Evolutionary conservation across 352 stramenopile genomes (phyloP), one percentile per base, ranked within the genome.

Genomic region (Plasmopara muralis): DNA sequence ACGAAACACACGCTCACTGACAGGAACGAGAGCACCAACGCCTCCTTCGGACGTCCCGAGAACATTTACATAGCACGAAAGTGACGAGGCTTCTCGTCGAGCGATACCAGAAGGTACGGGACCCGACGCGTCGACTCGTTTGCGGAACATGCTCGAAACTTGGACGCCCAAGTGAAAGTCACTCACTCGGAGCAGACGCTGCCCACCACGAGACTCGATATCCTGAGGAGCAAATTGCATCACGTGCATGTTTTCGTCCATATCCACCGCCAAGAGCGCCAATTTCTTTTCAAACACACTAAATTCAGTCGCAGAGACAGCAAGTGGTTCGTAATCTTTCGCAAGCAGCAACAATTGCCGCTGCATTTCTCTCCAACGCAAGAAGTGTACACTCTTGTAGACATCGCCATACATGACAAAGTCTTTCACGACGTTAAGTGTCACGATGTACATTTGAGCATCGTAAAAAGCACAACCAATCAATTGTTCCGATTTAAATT

Each of bases 361-460:
- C 57, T 95, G 77, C 50, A 79, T 83, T 38, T 92, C 80, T 29
- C 84, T 83, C 85, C 85, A 95, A 2, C 80, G 73, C 30, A 95
- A 57, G 51, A 95, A 94, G 53, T 94, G 76, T 13, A 91, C 82
- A 31, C 84, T 92, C 61, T 94, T 95, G 70, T 87, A 94, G 12
- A 95, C 67, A 51, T 95, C 85, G 6, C 75, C 83, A 44, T 94
- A 92, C 68, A 93, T 68, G 54, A 95, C 67, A 30, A 87, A 95
- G 49, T 93, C 83, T 46, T 87, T 88, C 7, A 94, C 72, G 33
- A 92, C 80, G 49, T 59, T 89, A 28, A 87, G 60, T 29, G 74
- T 91, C 46, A 91, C 80, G 49, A 94, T 94, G 53, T 82, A 94
- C 62, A 90, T 89, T 49, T 94, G 83, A 14, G 82, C 82, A 42